Conservation (phyloP, 495 filamentous ascomycete species). For the Xylaria longipes region DNA sequence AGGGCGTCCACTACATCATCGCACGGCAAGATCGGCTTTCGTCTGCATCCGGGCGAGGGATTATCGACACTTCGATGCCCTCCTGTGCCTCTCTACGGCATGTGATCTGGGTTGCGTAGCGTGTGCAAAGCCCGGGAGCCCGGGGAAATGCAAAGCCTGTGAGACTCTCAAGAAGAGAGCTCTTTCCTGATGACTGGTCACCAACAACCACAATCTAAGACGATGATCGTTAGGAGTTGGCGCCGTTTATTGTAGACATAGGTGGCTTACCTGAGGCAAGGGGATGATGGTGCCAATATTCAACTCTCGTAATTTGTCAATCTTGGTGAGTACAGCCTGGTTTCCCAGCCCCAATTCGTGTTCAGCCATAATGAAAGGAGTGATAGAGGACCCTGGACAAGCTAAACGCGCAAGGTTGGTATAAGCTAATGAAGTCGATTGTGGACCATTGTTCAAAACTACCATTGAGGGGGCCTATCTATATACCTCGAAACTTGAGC, state of each 20-base stretch:
- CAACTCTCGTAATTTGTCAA: background rate
- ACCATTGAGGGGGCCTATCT: no score
- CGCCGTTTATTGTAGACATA: background rate
- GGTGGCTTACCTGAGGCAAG: background rate
- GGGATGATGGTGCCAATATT: background rate
- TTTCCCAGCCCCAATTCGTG: background rate
- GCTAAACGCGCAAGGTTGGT: no score
- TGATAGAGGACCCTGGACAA: no score
- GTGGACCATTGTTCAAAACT: no score
- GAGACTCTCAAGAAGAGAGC: conserved; percentile 56
- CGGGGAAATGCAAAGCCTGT: conserved; percentile 59
- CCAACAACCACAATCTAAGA: conserved; percentile 49
- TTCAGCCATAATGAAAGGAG: no score
- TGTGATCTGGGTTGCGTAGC: conserved; percentile 64
- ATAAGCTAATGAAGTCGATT: no score
- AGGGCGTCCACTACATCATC: conserved; percentile 65
- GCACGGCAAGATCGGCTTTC: no score
- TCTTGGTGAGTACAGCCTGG: background rate
- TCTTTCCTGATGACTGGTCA: conserved; percentile 61
- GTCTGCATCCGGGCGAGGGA: conserved; percentile 42
- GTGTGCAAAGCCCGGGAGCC: conserved; percentile 60
- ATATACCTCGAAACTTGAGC: no score
- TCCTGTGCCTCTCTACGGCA: conserved; percentile 47
- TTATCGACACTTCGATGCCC: conserved; percentile 51
- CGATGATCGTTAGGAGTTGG: background rate